Base-by-base conservation (phyloP, 306 rosid genomes). In the Quercus aquifolioides region DNA sequence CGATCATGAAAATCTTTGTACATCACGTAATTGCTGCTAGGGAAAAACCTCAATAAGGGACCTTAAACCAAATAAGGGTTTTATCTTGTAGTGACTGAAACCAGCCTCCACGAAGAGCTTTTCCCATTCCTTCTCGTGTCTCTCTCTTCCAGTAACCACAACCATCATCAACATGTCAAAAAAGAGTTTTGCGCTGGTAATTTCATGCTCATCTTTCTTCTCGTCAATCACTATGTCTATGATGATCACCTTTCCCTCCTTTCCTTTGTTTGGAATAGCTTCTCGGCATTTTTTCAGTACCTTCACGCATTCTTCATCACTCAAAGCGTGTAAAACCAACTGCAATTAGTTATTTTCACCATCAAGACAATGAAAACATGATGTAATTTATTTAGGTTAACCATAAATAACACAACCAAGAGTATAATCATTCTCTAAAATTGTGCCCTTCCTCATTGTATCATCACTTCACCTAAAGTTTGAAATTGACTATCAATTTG, bases 11-110 rank as follows among this genome's bases (percentile, higher is more conserved):
- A 49, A 49, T 49, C 54, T 23, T 11, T 30, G 13, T 4, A 28
- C 43, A 41, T 17, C 18, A 33, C 17, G 9, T 14, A 60, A 4
- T 41, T 17, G 18, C 23, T n/a, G 10, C 4, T 30, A 78, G 43
- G 89, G 91, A 73, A 51, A 90, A 73, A 88, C 86, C 77, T 88
- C 92, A 46, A 90, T 79, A 5, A 92, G 86, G 25, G 94, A 92
- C 75, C 82, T 85, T 19, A 84, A 76, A 18, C 91, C 89, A 76
- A 81, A 55, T 1, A 82, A 72, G 1, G 90, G 80, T 0, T 67
- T 79, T 5, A 87, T 82, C 71, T 86, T 84, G 86, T 82, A 88
- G 64, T 21, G 43, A 23, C 84, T 80, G 52, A 87, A 88, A 2
- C 94, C 97, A 5, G 94, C 90, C 13, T 87, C 80, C 1, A 59